Evolutionary conservation across 371 early-diverging fungal genomes (phyloP), one percentile per base, ranked within the genome.

Genomic region (Mucor circinelloides): DNA sequence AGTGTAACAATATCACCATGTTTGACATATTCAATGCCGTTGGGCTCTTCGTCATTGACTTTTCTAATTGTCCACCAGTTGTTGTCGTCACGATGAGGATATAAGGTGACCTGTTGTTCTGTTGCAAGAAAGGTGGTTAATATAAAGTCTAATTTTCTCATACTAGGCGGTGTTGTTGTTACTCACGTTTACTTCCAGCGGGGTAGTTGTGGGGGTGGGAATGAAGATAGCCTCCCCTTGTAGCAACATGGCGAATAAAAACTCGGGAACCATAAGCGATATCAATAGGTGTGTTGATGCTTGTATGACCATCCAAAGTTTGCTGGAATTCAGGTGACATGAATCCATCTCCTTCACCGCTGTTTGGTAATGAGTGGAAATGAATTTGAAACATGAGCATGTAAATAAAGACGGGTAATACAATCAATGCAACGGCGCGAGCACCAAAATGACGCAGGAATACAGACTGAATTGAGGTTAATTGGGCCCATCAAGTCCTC

Each of bases 51-150:
- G 21, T 75, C 71, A 15, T 85, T 72, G 6, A 80, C 79, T 23
- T 94, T 94, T 52, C 84, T 75, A 60, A 94, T 83, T 7, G 80
- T 78, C 97, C 97, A 99, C 65, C 87, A 67, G 75, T 97, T 97
- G 82, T 98, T 98, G 27, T 76, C 75, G 73, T 98, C 97, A 25
- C 88, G 86, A 78, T 94, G 94, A 17, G 94, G 91, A 78, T 99
- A 99, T 6, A 94, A 86, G 1, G 98, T 98, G 12, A 99, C 85
- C 81, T 99, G 98, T 87, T 98, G 99, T 60, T 97, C 90, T 90
- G 67, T n/a, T 57, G 2, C 21, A 55, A 36, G n/a, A 42, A 6
- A n/a, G 42, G 17, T 2, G 42, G 15, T 42, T 1, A 42, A 15
- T 42, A 42, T 4, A 15, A 5, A 4, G n/a, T 17, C 17, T 40